Evolutionary conservation across 495 filamentous ascomycete genomes (phyloP).

Genomic region (Daldinia vernicosa): DNA sequence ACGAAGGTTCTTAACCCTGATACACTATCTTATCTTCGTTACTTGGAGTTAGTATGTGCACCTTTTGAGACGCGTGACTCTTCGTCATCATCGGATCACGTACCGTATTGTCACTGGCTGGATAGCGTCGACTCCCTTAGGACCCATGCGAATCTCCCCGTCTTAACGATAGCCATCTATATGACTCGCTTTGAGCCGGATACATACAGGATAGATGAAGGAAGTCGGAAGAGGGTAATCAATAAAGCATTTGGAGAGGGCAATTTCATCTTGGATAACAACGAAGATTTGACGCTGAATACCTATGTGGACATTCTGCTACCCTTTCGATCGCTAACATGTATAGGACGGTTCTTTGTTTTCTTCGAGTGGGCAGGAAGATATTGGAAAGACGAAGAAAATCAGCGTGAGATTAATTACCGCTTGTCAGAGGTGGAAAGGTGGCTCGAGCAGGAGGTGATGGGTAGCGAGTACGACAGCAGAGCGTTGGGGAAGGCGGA

Average conservation of each 20-base stretch:
- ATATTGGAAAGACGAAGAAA: neutral
- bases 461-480: neutral
- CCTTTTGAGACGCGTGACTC: neutral
- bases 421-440: neutral
- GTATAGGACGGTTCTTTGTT: neutral
- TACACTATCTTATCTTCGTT: constrained; percentile 1
- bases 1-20: neutral
- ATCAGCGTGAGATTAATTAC: neutral
- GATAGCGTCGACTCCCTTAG: neutral
- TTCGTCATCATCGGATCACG: neutral
- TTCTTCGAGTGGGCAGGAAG: neutral
- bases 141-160: neutral
- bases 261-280: neutral
- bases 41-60: neutral
- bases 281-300: neutral
- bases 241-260: neutral
- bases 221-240: no score
- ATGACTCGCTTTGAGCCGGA: neutral
- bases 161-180: neutral
- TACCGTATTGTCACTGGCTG: neutral
- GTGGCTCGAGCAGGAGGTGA: neutral
- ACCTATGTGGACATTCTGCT: neutral
- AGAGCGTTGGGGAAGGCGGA: neutral
- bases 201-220: neutral
- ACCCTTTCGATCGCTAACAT: neutral